These are phyloP conservation scores for Quercus rubra DNA, from an alignment of 306 rosid species.

Conservation along the genomic window DNA sequence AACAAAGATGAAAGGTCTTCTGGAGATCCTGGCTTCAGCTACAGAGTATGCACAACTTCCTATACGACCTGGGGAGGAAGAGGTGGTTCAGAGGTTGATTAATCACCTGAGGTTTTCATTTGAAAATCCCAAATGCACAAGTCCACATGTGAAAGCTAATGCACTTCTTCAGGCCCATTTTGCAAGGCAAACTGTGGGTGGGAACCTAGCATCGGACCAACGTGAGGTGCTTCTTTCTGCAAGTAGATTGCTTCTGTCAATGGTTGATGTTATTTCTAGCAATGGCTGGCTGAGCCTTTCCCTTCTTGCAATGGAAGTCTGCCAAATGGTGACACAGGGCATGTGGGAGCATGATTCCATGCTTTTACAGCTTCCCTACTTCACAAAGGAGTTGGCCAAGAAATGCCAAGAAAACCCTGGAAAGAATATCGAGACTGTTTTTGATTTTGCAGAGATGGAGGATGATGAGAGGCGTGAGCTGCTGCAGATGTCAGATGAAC, in stretches of 20 bases:
- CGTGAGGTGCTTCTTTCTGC: conserved; percentile 83
- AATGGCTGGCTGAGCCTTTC: conserved; percentile 87
- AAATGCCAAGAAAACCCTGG: conserved; percentile 68
- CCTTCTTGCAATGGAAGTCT: conserved; percentile 88
- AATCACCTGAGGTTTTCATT: conserved; percentile 88
- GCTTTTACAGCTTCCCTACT: conserved; percentile 89
- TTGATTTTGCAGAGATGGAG: conserved; percentile 89
- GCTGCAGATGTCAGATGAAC: conserved; percentile 69
- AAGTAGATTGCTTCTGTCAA: conserved; percentile 78
- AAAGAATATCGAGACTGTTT: conserved; percentile 68
- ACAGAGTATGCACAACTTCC: conserved; percentile 87
- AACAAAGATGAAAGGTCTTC: conserved; percentile 90
- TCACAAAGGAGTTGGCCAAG: conserved; percentile 84
- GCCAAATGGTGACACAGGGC: conserved; percentile 96
- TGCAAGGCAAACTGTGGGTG: conserved; percentile 76
- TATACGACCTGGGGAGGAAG: conserved; percentile 91
- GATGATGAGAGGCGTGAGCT: conserved; percentile 75
- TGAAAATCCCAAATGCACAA: conserved; percentile 70
- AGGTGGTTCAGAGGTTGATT: conserved; percentile 68
- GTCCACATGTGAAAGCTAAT: conserved; percentile 82
- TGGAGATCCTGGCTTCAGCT: conserved; percentile 82
- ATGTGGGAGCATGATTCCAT: conserved; percentile 93
- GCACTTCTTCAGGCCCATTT: conserved; percentile 94
- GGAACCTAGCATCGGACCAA: conserved; percentile 82
- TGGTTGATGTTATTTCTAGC: conserved; percentile 91